These are phyloP conservation scores for Jaenimonas drosophilae DNA, from an alignment of 208 protist genomes.

Conservation along the genomic window DNA sequence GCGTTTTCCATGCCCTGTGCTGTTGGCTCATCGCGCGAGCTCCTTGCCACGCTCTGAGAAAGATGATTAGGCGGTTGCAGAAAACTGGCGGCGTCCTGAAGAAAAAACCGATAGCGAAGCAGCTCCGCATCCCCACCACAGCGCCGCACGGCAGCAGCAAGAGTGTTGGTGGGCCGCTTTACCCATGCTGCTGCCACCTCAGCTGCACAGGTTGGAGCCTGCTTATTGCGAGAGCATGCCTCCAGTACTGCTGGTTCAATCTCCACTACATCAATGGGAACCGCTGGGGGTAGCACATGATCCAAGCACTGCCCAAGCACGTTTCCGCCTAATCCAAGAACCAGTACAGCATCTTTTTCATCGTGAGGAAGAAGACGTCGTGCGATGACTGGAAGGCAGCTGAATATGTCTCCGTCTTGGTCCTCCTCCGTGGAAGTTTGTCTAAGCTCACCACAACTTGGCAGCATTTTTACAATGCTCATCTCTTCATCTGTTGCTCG, in stretches of 20 bases:
- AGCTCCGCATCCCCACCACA: too few species aligned
- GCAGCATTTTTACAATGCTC: neutral
- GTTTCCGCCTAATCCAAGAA: conserved; percentile 73
- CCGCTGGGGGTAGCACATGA: conserved; percentile 16
- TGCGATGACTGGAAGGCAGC: neutral
- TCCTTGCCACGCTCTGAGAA: too few species aligned
- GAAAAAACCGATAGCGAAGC: conserved; percentile 27
- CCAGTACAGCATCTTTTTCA: conserved; percentile 27
- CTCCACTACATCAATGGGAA: conserved; percentile 67
- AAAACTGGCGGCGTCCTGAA: conserved; percentile 38
- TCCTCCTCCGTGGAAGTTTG: neutral
- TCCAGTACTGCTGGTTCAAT: conserved; percentile 61
- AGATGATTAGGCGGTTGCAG: conserved; percentile 11
- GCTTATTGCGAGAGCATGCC: conserved; percentile 25
- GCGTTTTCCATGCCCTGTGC: neutral
- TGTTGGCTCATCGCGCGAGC: too few species aligned
- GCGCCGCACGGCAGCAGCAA: conserved; percentile 2
- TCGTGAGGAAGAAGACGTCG: conserved; percentile 14
- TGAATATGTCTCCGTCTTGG: neutral
- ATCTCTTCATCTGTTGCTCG: conserved; percentile 7
- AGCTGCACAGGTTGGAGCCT: conserved; percentile 21
- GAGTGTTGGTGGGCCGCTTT: neutral
- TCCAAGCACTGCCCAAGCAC: conserved; percentile 71
- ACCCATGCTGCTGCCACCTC: neutral
- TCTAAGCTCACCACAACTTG: neutral